Evolutionary conservation across 169 alveolate species (phyloP).

Genomic region (Toxoplasma gondii): DNA sequence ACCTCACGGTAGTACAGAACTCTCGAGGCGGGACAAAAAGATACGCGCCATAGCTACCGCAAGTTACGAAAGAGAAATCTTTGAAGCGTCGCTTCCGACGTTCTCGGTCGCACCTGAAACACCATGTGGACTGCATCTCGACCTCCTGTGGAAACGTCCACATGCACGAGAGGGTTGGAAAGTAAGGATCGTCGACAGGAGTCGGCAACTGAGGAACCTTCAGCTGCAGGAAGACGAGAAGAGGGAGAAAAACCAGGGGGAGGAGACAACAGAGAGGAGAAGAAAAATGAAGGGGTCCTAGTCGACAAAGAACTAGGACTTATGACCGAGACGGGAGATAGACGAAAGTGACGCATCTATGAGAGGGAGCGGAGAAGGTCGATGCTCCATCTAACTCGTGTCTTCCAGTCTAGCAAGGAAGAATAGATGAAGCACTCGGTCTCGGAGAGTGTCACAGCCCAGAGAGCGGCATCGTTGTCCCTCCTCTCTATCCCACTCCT

Average conservation of each 20-base stretch:
- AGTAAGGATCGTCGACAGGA: constrained; percentile 7
- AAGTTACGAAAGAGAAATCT: too few species aligned
- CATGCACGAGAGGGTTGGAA: constrained; percentile 84
- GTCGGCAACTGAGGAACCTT: neutral
- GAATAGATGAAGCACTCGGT: too few species aligned
- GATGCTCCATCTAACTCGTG: too few species aligned
- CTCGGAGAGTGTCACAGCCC: too few species aligned
- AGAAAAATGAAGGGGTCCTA: neutral
- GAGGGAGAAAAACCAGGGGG: neutral
- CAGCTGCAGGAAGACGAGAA: neutral
- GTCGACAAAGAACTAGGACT: neutral
- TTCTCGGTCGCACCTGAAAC: constrained; percentile 56
- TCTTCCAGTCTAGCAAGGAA: too few species aligned
- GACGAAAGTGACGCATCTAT: neutral
- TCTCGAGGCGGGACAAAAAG: too few species aligned
- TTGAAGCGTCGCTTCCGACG: neutral
- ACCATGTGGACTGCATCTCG: constrained; percentile 82
- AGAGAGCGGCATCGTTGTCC: too few species aligned
- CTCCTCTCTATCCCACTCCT: too few species aligned
- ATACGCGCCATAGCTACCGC: too few species aligned
- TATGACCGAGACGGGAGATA: neutral
- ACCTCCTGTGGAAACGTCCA: constrained; percentile 83
- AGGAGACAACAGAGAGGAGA: neutral
- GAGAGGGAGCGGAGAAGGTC: too few species aligned
- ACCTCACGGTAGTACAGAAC: too few species aligned